Base-by-base conservation (phyloP, 2,329 filamentous ascomycete species). In the Scedosporium apiospermum region DNA sequence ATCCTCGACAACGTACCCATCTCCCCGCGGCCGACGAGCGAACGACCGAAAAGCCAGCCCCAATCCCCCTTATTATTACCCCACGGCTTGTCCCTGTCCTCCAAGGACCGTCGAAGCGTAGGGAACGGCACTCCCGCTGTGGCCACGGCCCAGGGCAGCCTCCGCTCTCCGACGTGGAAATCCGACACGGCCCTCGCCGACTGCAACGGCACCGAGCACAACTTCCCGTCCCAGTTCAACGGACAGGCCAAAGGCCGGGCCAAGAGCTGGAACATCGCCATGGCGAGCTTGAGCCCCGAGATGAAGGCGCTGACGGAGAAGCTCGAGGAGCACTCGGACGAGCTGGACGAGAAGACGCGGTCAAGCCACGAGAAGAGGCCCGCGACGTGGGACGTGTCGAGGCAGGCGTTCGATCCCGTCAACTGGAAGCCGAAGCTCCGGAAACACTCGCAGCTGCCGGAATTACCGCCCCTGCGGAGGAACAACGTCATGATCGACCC, bases 401-500 rank as follows among this genome's bases (percentile, higher is more conserved):
- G 65, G 21, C 64, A 65, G 58, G 62, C 62, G 10, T 51, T 65
- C 21, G 65, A 66, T 59, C 63, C 61, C 6, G 62, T 64, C 58
- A 46, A 62, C 18, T 64, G 63, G 21, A 63, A 66, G 57, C 65
- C 65, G 27, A 70, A 72, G 26, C 69, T 75, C 21, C 61, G 41
- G 38, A 62, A 65, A 55, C 16, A 70, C 68, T 69, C 71, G 64
- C 74, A 93, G 70, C 75, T 88, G 75, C 77, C 93, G 6, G 84
- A 90, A 67, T 78, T 88, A 1, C 88, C 88, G 0, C 88, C 88
- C 0, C 76, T 91, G 7, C 86, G 88, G 62, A 85, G 86, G 67
- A 87, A 85, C 51, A 89, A 92, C 68, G 88, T 91, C 66, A 90
- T 93, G 83, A 91, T 93, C 65, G 90, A 95, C 69, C 90, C 90